These are phyloP conservation scores for Tylopilus subfusipes DNA, from an alignment of 768 basidiomycete species.

Conservation along the genomic window DNA sequence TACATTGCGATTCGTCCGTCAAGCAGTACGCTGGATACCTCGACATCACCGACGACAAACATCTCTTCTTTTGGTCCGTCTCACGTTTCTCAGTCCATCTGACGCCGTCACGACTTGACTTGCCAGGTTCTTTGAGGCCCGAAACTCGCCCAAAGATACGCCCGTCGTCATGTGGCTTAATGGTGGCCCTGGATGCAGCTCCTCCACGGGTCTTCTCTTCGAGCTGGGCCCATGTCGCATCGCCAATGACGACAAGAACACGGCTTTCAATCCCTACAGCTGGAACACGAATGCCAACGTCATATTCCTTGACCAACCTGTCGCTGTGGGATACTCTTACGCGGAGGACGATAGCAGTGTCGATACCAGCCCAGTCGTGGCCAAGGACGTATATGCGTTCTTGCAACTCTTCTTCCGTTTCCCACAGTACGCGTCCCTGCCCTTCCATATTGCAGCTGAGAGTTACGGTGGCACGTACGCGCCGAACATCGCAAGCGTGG, in stretches of 20 bases:
- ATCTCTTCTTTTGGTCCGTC: constrained; percentile 82
- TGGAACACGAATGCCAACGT: constrained; percentile 77
- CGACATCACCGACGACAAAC: constrained; percentile 73
- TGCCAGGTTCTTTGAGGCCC: constrained; percentile 84
- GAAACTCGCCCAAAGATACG: constrained; percentile 66
- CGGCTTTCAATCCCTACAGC: constrained; percentile 69
- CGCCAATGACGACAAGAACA: constrained; percentile 63
- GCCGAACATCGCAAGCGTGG: constrained; percentile 81
- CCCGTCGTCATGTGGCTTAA: constrained; percentile 92
- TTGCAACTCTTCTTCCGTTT: constrained; percentile 78
- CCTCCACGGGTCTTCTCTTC: constrained; percentile 81
- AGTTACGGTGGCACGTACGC: constrained; percentile 79
- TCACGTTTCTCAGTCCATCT: background rate
- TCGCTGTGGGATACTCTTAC: constrained; percentile 90
- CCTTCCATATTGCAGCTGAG: constrained; percentile 81
- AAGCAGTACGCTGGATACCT: constrained; percentile 78
- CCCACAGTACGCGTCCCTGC: constrained; percentile 62
- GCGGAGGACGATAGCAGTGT: constrained; percentile 70
- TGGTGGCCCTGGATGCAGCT: constrained; percentile 71
- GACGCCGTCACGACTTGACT: background rate
- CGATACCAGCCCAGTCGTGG: constrained; percentile 78
- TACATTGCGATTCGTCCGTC: constrained; percentile 66
- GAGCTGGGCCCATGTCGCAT: constrained; percentile 90
- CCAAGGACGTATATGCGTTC: constrained; percentile 87
- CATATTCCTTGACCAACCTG: constrained; percentile 68